Evolutionary conservation across 176 grass and related monocot genomes (phyloP).

Genomic region (Paspalum vaginatum): DNA sequence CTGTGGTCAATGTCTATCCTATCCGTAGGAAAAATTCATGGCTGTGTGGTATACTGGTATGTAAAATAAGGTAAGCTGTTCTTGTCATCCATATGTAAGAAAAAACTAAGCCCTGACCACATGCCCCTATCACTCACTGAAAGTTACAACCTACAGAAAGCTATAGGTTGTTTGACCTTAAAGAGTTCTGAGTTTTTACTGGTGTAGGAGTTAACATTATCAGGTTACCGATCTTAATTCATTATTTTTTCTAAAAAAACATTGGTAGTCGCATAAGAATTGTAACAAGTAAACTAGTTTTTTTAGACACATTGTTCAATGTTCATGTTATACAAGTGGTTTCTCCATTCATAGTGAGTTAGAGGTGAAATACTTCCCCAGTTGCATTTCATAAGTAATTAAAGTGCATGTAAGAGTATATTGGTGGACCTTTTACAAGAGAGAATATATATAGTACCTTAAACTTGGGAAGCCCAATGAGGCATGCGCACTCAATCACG

Average conservation of each 20-base stretch:
- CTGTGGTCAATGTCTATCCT: not conserved
- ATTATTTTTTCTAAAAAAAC: not conserved
- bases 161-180: not conserved
- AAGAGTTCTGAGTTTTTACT: not conserved
- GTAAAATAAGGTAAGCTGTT: conserved; percentile 12
- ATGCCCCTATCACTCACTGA: not conserved
- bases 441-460: conserved; percentile 48
- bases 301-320: not conserved
- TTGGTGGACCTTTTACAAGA: not conserved
- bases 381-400: not conserved
- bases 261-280: not conserved
- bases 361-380: not conserved
- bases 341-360: not conserved
- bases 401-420: conserved; percentile 22
- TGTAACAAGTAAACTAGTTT: not conserved
- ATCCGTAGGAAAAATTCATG: not conserved
- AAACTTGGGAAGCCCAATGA: conserved; percentile 90
- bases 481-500: conserved; percentile 92
- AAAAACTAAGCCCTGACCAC: not conserved
- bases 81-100: not conserved
- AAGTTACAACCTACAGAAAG: not conserved
- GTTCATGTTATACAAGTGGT: not conserved
- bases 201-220: not conserved
- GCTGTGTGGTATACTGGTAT: not conserved
- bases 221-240: not conserved